Evolutionary conservation across 2,329 filamentous ascomycete genomes (phyloP), one percentile per base, ranked within the genome.

Genomic region (Aspergillus sp.): DNA sequence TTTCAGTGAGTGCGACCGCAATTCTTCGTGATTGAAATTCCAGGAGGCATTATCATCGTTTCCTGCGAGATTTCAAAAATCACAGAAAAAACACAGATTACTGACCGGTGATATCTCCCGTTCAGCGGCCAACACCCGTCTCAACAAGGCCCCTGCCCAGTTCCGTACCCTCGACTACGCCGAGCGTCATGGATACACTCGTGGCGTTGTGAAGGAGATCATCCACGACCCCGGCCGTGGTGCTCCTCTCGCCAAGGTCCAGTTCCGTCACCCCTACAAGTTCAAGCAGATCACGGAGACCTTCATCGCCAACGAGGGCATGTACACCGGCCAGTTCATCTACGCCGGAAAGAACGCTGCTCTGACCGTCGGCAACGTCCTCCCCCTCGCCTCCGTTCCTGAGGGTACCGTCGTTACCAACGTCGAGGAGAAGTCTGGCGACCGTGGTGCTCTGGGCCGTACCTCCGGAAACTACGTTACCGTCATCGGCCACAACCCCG

Each of bases 301-400:
- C 73, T 97, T 99, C 90, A 99, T 99, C 79, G 95, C 95, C 83
- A 99, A 98, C 85, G 95, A 98, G 87, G 95, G 95, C 85, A 97
- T 98, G 93, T 99, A 98, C 91, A 97, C 95, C 71, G 95, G 95
- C 80, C 95, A 99, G 84, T 99, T 99, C 88, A 92, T 99, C 90
- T 99, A 99, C 84, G 95, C 94, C 79, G 95, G 95, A 80, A 99
- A 99, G 92, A 95, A 96, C 85, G 95, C 95, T 76, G 86, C 90
- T 71, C 88, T 99, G 78, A 98, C 91, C 77, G 89, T 99, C 81
- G 95, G 95, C 82, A 99, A 99, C 87, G 84, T 99, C 79, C 91
- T 99, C 67, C 95, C 95, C 70, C 88, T 99, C 73, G 87, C 88
- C 78, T 92, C 91, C 78, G 90, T 98, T 80, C 95, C 95, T 71